A percentile compares a stretch with the other conserved stretches of the same genome.
Evolutionary conservation across 192 early-diverging fungal species (phyloP).

Genomic region (Entomortierella parvispora): DNA sequence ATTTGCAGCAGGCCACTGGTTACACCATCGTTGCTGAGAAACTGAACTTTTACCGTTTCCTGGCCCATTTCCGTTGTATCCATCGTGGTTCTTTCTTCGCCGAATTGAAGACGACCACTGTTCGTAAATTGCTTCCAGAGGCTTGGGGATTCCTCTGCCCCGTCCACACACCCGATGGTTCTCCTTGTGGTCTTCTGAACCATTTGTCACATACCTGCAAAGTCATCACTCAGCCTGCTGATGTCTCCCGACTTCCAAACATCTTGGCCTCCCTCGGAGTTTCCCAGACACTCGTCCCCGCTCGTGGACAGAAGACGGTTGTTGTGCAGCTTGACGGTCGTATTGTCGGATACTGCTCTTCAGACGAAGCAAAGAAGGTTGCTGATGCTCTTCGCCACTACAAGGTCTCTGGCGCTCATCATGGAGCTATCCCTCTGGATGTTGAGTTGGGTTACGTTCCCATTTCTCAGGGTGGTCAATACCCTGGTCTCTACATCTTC

Average conservation of each 20-base stretch:
- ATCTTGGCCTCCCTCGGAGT: constrained; percentile 85
- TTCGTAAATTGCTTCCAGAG: constrained; percentile 97
- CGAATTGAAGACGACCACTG: constrained; percentile 97
- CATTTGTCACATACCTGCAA: constrained; percentile 93
- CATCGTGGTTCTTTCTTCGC: constrained; percentile 99
- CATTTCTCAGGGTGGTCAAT: constrained; percentile 91
- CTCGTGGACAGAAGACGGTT: constrained; percentile 56
- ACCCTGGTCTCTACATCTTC: constrained; percentile 97
- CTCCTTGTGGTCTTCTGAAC: constrained; percentile 97
- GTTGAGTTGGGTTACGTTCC: constrained; percentile 95
- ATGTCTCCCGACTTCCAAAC: constrained; percentile 70
- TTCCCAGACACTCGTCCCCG: constrained; percentile 64
- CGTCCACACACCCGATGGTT: constrained; percentile 98
- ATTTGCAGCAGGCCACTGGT: constrained; percentile 95
- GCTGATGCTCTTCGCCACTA: constrained; percentile 79
- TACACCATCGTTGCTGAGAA: constrained; percentile 98
- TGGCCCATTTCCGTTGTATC: constrained; percentile 97
- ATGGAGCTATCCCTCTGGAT: constrained; percentile 75
- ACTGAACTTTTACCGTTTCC: constrained; percentile 95
- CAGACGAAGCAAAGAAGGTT: constrained; percentile 70
- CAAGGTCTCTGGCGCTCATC: constrained; percentile 72
- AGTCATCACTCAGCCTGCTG: constrained; percentile 74
- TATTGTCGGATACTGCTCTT: constrained; percentile 88
- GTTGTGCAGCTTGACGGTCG: constrained; percentile 90
- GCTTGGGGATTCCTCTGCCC: constrained; percentile 99